A percentile compares a stretch with the other conserved stretches of the same genome.
phyloP scores from a whole-genome alignment of 208 protist genomes.

The Wallacemonas collosoma region DNA sequence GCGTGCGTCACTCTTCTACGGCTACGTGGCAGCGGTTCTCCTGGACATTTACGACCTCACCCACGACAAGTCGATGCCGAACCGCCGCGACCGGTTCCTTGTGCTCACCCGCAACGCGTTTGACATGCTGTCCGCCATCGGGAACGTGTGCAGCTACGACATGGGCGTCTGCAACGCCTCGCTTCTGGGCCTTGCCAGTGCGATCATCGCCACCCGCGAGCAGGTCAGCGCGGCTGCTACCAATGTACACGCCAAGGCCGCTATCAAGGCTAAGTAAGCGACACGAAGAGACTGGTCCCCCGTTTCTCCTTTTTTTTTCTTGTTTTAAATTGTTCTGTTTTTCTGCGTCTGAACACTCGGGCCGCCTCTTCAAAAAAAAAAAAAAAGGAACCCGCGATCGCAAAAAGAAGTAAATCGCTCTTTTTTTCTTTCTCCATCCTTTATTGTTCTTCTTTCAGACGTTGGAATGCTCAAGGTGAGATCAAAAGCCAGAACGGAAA shows the following conservation, averaged over 20 bases:
- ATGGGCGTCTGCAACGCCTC: slow-evolving; percentile 42
- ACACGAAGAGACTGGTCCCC: background rate
- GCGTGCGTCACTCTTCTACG: slow-evolving; percentile 64
- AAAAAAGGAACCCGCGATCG: background rate
- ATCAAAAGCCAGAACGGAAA: no score
- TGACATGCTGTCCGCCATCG: slow-evolving; percentile 69
- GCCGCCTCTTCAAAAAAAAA: slow-evolving; percentile 3
- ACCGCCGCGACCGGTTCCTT: slow-evolving; percentile 40
- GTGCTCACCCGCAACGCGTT: slow-evolving; percentile 65
- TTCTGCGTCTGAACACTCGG: background rate
- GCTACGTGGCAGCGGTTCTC: slow-evolving; percentile 60
- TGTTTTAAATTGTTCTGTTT: background rate
- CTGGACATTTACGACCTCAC: slow-evolving; percentile 66
- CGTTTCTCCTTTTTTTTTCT: background rate
- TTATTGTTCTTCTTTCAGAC: no score
- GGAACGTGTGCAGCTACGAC: slow-evolving; percentile 48
- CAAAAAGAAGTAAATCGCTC: no score
- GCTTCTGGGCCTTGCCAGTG: slow-evolving; percentile 67
- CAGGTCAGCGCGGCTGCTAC: slow-evolving; percentile 37
- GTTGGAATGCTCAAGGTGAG: no score
- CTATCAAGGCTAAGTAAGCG: slow-evolving; percentile 21
- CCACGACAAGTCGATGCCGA: slow-evolving; percentile 31
- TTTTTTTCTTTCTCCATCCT: no score
- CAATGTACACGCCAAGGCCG: slow-evolving; percentile 16
- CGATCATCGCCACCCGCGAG: slow-evolving; percentile 62